These are phyloP conservation scores for Ceratocystis destructans DNA, from an alignment of 2,329 filamentous ascomycete species.

Conservation along the genomic window DNA sequence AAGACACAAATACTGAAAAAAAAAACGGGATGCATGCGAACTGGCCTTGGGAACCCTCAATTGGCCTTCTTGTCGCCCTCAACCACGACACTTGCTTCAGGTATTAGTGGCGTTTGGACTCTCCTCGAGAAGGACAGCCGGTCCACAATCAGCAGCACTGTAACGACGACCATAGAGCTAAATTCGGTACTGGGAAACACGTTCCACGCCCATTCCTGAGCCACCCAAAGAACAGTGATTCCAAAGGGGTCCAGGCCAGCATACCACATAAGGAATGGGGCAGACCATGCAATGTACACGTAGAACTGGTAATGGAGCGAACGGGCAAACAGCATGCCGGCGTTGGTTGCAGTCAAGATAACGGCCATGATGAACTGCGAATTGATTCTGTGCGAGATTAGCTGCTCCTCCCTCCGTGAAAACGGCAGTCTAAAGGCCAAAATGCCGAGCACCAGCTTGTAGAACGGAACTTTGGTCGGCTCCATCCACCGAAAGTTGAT, in stretches of 20 bases:
- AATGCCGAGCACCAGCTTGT: constrained; percentile 37
- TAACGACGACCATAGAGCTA: constrained; percentile 52
- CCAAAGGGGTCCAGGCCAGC: constrained; percentile 53
- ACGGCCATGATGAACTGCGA: constrained; percentile 63
- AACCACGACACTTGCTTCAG: constrained; percentile 22
- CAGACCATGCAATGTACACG: constrained; percentile 78
- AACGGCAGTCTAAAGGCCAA: constrained; percentile 34
- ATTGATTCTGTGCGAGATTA: constrained; percentile 46
- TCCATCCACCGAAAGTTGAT: constrained; percentile 55
- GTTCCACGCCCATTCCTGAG: constrained; percentile 90
- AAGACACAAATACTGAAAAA: not conserved
- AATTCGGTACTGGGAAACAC: constrained; percentile 62
- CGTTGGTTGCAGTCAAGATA: constrained; percentile 59
- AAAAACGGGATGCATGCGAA: not conserved
- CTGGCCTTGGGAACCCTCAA: constrained; percentile 19
- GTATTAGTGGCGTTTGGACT: constrained; percentile 14
- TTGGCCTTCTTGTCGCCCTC: constrained; percentile 24
- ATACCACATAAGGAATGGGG: constrained; percentile 76
- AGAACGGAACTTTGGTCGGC: constrained; percentile 46
- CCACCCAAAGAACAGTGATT: constrained; percentile 55
- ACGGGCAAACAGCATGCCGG: constrained; percentile 74
- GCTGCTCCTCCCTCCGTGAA: constrained; percentile 38
- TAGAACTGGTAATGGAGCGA: constrained; percentile 95
- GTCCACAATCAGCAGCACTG: constrained; percentile 50
- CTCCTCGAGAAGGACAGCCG: constrained; percentile 15